Evolutionary conservation across 2,329 filamentous ascomycete species (phyloP).

Genomic region (Monosporascus sp.): DNA sequence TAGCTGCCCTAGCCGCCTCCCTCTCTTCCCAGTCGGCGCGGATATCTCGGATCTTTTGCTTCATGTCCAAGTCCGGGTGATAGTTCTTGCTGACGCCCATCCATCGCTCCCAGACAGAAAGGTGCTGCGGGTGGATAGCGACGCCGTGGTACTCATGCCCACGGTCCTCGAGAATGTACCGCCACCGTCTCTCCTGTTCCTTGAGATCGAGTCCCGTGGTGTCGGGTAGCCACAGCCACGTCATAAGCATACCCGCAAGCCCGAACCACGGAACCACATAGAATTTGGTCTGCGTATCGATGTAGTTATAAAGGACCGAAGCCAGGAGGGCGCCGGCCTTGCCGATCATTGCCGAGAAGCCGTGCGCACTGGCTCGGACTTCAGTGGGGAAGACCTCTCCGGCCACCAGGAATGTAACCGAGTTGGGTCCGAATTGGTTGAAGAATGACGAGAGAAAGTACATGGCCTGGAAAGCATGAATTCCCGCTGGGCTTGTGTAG

Average conservation of each 20-base stretch:
- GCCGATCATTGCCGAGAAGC: constrained; percentile 85
- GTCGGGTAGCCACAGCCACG: constrained; percentile 84
- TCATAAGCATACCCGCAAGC: constrained; percentile 77
- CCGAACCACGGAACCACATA: constrained; percentile 91
- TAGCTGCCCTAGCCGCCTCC: constrained; percentile 41
- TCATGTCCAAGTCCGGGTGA: constrained; percentile 75
- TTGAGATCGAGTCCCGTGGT: constrained; percentile 95
- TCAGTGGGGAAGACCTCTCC: constrained; percentile 96
- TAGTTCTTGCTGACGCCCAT: constrained; percentile 76
- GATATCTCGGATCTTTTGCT: constrained; percentile 82
- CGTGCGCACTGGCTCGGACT: constrained; percentile 88
- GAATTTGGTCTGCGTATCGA: constrained; percentile 78
- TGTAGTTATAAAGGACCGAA: constrained; percentile 92
- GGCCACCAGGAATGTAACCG: constrained; percentile 91
- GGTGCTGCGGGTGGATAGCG: constrained; percentile 82
- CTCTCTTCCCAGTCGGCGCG: constrained; percentile 54
- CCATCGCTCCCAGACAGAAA: constrained; percentile 82
- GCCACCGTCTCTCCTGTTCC: constrained; percentile 93
- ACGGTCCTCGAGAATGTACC: constrained; percentile 73
- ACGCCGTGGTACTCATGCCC: constrained; percentile 86
- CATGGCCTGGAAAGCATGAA: constrained; percentile 94
- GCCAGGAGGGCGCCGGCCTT: constrained; percentile 86
- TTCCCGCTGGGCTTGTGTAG: constrained; percentile 66
- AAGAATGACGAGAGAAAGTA: constrained; percentile 98
- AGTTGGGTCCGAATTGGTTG: constrained; percentile 98